phyloP scores from a whole-genome alignment of 495 filamentous ascomycete genomes.

The Aspergillus ostianus region DNA sequence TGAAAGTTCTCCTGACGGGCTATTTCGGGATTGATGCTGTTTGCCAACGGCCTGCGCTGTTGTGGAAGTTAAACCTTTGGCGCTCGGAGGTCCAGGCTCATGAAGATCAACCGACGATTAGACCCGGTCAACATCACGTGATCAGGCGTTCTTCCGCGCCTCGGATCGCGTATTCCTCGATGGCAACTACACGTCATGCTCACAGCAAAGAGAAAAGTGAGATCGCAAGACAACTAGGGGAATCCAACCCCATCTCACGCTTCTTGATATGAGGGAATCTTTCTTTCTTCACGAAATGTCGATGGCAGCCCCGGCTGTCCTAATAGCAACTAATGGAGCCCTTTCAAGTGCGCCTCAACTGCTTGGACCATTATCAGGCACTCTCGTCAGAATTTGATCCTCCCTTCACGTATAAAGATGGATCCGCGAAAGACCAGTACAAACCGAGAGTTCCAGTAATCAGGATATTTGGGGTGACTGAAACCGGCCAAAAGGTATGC shows the following conservation, averaged over 20 bases:
- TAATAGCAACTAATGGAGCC: constrained; percentile 50
- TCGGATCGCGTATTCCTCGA: constrained; percentile 17
- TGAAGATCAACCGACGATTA: constrained; percentile 5
- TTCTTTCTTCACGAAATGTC: constrained; percentile 24
- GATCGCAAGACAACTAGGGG: not conserved
- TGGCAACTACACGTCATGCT: constrained; percentile 15
- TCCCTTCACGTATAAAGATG: constrained; percentile 57
- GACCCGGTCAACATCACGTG: constrained; percentile 27
- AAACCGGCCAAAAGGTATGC: constrained; percentile 94
- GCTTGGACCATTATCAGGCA: constrained; percentile 89
- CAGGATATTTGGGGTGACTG: constrained; percentile 88
- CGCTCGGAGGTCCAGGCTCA: constrained; percentile 1
- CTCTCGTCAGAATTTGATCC: constrained; percentile 80
- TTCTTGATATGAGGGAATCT: constrained; percentile 11
- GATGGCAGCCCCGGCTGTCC: constrained; percentile 27
- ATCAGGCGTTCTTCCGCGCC: constrained; percentile 31
- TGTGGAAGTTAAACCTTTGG: not conserved
- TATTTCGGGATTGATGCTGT: constrained; percentile 3
- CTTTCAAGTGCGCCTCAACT: constrained; percentile 88
- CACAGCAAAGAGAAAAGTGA: constrained; percentile 1
- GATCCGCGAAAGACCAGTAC: constrained; percentile 48
- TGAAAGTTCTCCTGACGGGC: constrained; percentile 2
- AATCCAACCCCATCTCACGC: not conserved
- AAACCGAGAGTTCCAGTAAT: constrained; percentile 80
- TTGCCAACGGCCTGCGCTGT: constrained; percentile 6